Evolutionary conservation across 768 basidiomycete genomes (phyloP).

Genomic region (Boletus eberwhitei): DNA sequence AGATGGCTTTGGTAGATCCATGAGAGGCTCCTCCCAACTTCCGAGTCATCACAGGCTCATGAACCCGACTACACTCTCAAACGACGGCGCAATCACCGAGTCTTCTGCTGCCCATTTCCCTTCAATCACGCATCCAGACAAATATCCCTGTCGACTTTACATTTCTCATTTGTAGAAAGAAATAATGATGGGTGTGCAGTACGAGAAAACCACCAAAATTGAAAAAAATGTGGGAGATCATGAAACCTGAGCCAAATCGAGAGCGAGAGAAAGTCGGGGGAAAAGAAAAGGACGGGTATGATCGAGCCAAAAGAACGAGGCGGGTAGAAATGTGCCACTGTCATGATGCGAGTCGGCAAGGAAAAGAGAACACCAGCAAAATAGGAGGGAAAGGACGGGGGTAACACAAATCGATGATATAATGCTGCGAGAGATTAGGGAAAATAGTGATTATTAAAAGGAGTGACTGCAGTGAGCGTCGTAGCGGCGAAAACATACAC

Average conservation of each 20-base stretch:
- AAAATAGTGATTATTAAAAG: slow-evolving; percentile 3
- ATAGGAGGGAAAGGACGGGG: not conserved
- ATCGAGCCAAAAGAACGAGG: not conserved
- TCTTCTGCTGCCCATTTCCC: not conserved
- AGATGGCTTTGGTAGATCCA: too few relatives aligned
- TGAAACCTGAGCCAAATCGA: not conserved
- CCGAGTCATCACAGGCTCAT: too few relatives aligned
- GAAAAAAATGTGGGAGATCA: too few relatives aligned
- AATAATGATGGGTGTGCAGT: not conserved
- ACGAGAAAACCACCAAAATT: not conserved
- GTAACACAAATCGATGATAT: not conserved
- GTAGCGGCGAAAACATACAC: not conserved
- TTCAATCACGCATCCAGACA: not conserved
- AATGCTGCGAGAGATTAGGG: slow-evolving; percentile 5
- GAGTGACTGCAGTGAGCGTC: slow-evolving; percentile 3
- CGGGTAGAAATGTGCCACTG: not conserved
- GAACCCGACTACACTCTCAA: too few relatives aligned
- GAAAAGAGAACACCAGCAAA: not conserved
- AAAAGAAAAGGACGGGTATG: not conserved
- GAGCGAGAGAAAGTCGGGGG: not conserved
- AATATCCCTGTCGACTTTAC: slow-evolving; percentile 3
- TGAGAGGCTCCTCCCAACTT: too few relatives aligned
- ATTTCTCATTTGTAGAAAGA: not conserved
- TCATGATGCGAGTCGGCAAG: not conserved
- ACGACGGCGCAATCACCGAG: not conserved